Evolutionary conservation across 139 green algal species (phyloP), one percentile per base, ranked within the genome.

Genomic region (Klebsormidium nitens): DNA sequence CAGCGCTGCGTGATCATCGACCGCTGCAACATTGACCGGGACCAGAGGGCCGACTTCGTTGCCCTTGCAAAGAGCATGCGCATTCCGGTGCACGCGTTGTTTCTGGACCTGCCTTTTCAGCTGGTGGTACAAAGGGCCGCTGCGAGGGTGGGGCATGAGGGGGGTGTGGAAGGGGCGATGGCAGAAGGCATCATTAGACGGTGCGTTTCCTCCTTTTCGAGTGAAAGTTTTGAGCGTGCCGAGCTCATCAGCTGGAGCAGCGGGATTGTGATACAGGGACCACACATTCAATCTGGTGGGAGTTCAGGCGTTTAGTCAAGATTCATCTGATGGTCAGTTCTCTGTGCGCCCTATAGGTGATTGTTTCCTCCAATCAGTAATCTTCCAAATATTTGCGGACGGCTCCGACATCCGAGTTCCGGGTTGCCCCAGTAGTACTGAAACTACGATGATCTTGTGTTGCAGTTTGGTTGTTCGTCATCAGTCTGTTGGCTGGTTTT

Each of bases 1-100:
- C 74, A 83, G 0, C 14, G 32, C 1, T 65, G 68, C 62, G 77
- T 83, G 36, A 40, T 92, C 5, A 74, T 93, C 5, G 87, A 93
- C 79, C 74, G 85, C n/a, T 88, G 78, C 56, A 86, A 95, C 59
- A 55, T 76, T 0, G 71, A 81, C 60, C 28, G 36, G 2, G 60
- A 77, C 38, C 89, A 95, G 79, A 84, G 89, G 19, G 37, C 35
- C 8, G 48, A 81, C 14, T 93, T 95, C 47, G 2, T 89, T 5
- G 26, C 46, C 5, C 64, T 89, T 49, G 42, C 42, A 8, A 47
- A 17, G 67, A 38, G 55, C 29, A 71, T 6, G 70, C 39, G 50
- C 55, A 79, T 72, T n/a, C n/a, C n/a, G n/a, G n/a, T n/a, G n/a
- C n/a, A n/a, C n/a, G 71, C 72, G 44, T 17, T 78, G 38, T 64